Conservation (phyloP, 306 rosid genomes). For the Vigna hirtella region DNA sequence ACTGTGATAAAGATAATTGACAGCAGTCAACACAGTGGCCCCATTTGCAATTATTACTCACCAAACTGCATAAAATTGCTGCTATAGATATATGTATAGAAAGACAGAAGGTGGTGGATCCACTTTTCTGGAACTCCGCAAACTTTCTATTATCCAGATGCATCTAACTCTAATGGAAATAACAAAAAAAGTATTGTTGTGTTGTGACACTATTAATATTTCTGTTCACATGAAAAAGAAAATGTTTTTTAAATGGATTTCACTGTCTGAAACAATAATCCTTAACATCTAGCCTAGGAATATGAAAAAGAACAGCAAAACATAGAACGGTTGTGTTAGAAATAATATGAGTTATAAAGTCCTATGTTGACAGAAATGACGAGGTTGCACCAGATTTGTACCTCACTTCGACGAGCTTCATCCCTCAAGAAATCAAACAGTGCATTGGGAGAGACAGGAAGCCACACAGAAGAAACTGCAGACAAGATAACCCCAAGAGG, state of each 20-base stretch:
- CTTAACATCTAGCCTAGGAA: neutral
- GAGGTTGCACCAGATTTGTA: conserved; percentile 38
- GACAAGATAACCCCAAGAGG: conserved; percentile 87
- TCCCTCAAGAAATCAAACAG: conserved; percentile 84
- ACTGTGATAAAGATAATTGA: conserved; percentile 53
- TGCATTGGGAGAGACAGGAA: conserved; percentile 69
- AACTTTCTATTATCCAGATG: neutral
- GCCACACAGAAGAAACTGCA: conserved; percentile 93
- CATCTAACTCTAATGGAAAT: neutral
- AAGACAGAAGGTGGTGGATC: conserved; percentile 12
- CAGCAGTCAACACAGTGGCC: conserved; percentile 12
- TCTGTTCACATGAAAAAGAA: neutral
- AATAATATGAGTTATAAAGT: no score
- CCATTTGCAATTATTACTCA: neutral
- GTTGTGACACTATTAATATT: no score
- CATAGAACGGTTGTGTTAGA: no score
- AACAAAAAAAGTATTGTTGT: neutral
- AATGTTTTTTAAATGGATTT: neutral
- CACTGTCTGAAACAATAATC: neutral
- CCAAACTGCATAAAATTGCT: neutral
- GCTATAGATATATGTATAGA: neutral
- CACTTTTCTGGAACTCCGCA: neutral
- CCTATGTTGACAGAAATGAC: no score
- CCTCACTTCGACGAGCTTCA: conserved; percentile 77
- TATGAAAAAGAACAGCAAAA: neutral